phyloP scores from a whole-genome alignment of 306 rosid genomes.

The Acacia crassicarpa region DNA sequence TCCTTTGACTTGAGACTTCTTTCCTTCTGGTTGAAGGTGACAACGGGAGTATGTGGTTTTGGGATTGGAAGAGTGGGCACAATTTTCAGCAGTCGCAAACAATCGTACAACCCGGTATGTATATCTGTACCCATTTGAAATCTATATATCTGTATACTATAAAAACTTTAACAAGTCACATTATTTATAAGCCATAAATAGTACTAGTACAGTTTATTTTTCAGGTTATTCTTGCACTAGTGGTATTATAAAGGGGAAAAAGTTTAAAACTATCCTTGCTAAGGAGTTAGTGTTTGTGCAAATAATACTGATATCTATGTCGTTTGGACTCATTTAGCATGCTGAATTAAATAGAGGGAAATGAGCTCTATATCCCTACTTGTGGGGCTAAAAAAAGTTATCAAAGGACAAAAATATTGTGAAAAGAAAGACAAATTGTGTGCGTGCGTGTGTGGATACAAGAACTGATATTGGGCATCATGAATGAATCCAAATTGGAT shows the following conservation, averaged over 20 bases:
- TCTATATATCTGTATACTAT: not conserved
- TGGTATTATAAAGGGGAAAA: not conserved
- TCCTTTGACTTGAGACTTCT: not conserved
- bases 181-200: not conserved
- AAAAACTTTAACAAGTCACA: not conserved
- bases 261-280: not conserved
- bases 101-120: conserved; percentile 91
- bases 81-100: conserved; percentile 95
- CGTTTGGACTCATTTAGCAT: not conserved
- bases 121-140: not conserved
- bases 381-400: not conserved
- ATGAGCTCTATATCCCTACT: not conserved
- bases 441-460: not conserved
- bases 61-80: conserved; percentile 99
- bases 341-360: not conserved
- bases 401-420: not conserved
- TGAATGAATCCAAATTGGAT: not conserved
- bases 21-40: conserved; percentile 59
- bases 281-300: not conserved
- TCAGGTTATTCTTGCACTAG: not conserved
- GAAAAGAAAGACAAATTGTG: too few species aligned
- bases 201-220: not conserved
- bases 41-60: conserved; percentile 97
- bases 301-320: not conserved
- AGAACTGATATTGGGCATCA: not conserved